Percentiles rank a stretch among this genome's conserved stretches.
Evolutionary conservation across 2,329 filamentous ascomycete genomes (phyloP).

Genomic region (Fusarium subtropicale): DNA sequence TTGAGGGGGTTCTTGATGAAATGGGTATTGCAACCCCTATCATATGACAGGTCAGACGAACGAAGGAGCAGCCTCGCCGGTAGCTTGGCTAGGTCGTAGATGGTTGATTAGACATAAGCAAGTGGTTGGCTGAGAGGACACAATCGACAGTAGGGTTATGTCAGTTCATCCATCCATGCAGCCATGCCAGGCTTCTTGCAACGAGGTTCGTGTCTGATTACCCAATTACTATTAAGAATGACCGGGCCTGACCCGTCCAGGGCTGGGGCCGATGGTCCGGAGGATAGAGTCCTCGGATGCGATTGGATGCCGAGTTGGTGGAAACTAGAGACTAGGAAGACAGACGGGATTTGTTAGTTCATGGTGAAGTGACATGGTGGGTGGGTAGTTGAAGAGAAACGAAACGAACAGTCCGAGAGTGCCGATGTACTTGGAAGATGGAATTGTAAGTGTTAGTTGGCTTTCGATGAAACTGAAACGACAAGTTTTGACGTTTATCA

Average conservation of each 20-base stretch:
- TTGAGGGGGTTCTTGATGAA: conserved; percentile 3
- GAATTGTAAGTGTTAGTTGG: background rate
- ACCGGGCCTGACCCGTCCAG: background rate
- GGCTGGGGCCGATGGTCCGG: conserved; percentile 22
- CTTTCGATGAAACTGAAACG: conserved; percentile 24
- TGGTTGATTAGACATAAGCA: conserved; percentile 3
- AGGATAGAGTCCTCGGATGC: conserved; percentile 7
- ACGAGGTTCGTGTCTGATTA: background rate
- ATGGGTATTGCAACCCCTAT: conserved; percentile 4
- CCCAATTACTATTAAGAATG: conserved; percentile 3
- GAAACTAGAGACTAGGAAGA: conserved; percentile 13
- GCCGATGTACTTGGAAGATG: conserved; percentile 3
- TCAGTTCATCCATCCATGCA: conserved; percentile 2
- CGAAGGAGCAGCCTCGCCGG: conserved; percentile 6
- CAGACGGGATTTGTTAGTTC: conserved; percentile 11
- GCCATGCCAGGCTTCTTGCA: background rate
- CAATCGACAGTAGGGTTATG: conserved; percentile 14
- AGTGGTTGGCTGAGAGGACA: conserved; percentile 12
- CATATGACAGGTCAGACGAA: conserved; percentile 10
- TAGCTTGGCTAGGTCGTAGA: conserved; percentile 20
- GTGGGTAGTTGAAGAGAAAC: conserved; percentile 3
- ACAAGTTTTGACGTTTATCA: background rate
- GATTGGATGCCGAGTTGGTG: conserved; percentile 31
- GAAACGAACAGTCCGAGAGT: background rate
- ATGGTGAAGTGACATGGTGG: conserved; percentile 10